These are phyloP conservation scores for Amanita pseudoporphyria DNA, from an alignment of 768 basidiomycete species.

Conservation along the genomic window DNA sequence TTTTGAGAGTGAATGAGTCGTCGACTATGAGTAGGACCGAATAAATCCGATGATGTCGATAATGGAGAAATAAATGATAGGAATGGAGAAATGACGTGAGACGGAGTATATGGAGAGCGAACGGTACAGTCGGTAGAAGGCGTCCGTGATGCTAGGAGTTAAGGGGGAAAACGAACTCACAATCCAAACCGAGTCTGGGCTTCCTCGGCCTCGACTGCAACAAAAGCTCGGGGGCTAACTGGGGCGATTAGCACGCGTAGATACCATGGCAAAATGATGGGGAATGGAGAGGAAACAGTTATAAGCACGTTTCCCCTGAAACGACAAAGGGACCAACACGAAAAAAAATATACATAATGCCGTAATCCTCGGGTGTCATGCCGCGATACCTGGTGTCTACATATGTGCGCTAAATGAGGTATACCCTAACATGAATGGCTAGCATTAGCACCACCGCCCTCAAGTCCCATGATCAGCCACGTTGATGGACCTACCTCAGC, in stretches of 20 bases:
- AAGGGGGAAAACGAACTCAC: conserved; percentile 34
- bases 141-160: background rate
- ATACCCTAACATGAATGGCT: conserved; percentile 34
- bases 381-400: conserved; percentile 76
- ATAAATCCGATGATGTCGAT: background rate
- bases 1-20: too few relatives aligned
- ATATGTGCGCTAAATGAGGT: conserved; percentile 52
- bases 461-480: background rate
- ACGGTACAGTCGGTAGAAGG: background rate
- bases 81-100: background rate
- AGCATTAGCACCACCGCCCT: background rate
- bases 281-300: background rate
- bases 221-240: conserved; percentile 73
- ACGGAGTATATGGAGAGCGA: background rate
- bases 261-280: conserved; percentile 6
- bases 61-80: background rate
- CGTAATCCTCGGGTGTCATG: too few relatives aligned
- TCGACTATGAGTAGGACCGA: background rate
- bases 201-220: conserved; percentile 58
- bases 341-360: too few relatives aligned
- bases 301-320: background rate
- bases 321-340: conserved; percentile 6
- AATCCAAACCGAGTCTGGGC: conserved; percentile 67
- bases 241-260: conserved; percentile 7
- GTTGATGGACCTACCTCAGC: conserved; percentile 44